Base-by-base conservation (phyloP, 2,329 filamentous ascomycete species). In the Pseudogymnoascus sp. region DNA sequence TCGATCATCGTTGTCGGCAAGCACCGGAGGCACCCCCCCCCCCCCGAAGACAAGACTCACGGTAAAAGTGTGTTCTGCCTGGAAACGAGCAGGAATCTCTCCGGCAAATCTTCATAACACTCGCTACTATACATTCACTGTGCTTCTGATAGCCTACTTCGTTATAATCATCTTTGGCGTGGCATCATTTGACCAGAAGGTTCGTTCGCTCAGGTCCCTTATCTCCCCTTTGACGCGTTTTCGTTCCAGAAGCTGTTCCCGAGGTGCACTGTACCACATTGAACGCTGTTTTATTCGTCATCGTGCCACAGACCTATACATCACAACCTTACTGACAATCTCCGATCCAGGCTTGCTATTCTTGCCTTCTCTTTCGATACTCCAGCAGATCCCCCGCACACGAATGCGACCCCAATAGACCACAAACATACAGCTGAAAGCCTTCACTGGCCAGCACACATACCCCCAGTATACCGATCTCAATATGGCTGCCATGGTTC, bases 401-500 rank as follows among this genome's bases (percentile, higher is more conserved):
- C 59, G 59, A 60, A 60, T 60, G 37, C 59, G 37, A 60, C 7
- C 4, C 10, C 59, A 42, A 60, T 60, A 60, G 23, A 60, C 59
- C 33, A 23, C 37, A n/a, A 33, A 25, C 59, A 42, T 38, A 10
- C 7, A 38, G 59, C 59, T 60, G 59, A 40, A 16, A 25, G 59
- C 59, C 59, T 40, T 38, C 59, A 38, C 37, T 38, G 59, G 59
- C 59, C 59, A 60, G 33, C 33, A 10, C 33, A 16, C 28, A 37
- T 3, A 31, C 35, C 31, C 33, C 33, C 21, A 38, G 33, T 60
- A 60, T 42, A 60, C 21, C 33, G 50, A 56, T 33, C 73, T 73
- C 80, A 88, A 74, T 75, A 93, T 94, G 90, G 90, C 90, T 80
- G 89, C 90, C 76, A 82, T 93, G 80, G 88, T 92, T 73, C 90